Evolutionary conservation across 306 rosid species (phyloP).

Genomic region (Quercus suber): DNA sequence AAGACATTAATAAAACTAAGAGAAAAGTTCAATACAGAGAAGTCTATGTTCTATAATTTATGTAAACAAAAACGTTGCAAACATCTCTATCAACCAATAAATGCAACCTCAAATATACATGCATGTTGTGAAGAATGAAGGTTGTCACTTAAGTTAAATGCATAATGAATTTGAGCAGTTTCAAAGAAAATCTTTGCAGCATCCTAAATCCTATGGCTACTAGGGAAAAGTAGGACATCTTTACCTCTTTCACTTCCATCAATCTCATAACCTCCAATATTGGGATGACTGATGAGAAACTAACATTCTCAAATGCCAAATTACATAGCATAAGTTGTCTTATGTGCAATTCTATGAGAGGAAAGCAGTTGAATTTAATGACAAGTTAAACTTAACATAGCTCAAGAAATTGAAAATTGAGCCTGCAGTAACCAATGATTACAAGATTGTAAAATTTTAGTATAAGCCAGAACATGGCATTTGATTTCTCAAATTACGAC

Average conservation of each 20-base stretch:
- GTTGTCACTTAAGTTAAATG: background rate
- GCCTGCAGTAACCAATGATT: background rate
- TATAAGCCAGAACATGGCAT: background rate
- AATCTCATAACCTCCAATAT: no score
- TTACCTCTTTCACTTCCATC: background rate
- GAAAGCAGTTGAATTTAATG: no score
- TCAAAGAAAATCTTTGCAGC: background rate
- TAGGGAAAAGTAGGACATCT: background rate
- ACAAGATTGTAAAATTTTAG: background rate
- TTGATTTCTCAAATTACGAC: no score
- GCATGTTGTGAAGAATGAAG: background rate
- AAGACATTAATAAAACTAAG: background rate
- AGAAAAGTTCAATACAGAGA: background rate
- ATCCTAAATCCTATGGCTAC: background rate
- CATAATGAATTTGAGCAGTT: background rate
- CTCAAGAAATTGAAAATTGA: no score
- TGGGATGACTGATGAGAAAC: no score
- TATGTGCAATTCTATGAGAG: no score
- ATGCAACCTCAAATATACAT: no score
- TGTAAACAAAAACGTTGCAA: background rate
- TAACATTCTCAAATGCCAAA: no score
- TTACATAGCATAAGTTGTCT: no score
- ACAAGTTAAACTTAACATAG: no score
- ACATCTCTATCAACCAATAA: background rate
- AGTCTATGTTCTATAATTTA: background rate